Evolutionary conservation across 768 basidiomycete species (phyloP).

Genomic region (Termitomyces sp.): DNA sequence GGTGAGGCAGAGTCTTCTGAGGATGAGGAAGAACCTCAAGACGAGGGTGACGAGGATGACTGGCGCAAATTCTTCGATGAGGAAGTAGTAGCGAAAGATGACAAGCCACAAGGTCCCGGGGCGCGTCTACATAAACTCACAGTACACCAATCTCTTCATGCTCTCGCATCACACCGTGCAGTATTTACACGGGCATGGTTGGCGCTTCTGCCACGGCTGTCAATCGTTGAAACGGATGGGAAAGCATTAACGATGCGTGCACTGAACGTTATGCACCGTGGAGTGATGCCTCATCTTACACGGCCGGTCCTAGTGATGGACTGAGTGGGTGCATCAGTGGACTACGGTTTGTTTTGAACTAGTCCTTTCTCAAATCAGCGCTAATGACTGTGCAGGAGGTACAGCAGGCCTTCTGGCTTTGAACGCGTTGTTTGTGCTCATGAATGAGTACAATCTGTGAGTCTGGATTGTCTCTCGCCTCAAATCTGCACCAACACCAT

Average conservation of each 20-base stretch:
- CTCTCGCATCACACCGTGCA: conserved; percentile 69
- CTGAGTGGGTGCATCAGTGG: conserved; percentile 83
- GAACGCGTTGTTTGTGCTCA: conserved; percentile 87
- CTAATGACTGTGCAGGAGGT: conserved; percentile 48
- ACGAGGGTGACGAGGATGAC: conserved; percentile 44
- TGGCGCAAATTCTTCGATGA: conserved; percentile 88
- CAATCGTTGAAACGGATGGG: conserved; percentile 30
- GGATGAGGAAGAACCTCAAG: conserved; percentile 26
- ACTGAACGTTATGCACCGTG: conserved; percentile 76
- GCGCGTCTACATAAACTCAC: conserved; percentile 61
- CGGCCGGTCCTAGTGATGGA: conserved; percentile 82
- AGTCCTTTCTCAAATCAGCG: background rate
- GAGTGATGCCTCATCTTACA: conserved; percentile 80
- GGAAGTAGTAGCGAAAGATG: conserved; percentile 29
- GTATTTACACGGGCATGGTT: conserved; percentile 85
- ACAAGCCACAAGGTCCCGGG: conserved; percentile 28
- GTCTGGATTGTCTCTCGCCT: conserved; percentile 20
- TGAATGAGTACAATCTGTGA: conserved; percentile 90
- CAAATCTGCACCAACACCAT: background rate
- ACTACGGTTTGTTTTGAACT: conserved; percentile 50
- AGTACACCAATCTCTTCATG: conserved; percentile 72
- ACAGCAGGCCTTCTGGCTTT: conserved; percentile 82
- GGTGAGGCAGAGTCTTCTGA: conserved; percentile 27
- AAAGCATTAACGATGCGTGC: conserved; percentile 46
- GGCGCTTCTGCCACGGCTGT: conserved; percentile 57